Evolutionary conservation across 1,284 basidiomycete species (phyloP), one percentile per base, ranked within the genome.

Genomic region (Moesziomyces parantarcticus): DNA sequence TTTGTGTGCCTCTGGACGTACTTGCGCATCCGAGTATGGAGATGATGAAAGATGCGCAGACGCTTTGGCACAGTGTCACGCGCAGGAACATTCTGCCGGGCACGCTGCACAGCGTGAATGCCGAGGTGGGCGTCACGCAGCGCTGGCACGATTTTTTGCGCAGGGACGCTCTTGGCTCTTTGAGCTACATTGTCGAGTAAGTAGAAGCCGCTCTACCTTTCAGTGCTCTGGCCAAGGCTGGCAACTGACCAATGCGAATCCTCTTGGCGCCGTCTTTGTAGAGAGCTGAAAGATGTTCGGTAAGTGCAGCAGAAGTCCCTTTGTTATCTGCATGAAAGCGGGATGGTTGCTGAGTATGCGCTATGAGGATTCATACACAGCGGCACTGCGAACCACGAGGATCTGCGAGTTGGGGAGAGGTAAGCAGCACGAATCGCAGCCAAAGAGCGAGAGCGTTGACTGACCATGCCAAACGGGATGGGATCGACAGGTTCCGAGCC

Each of bases 81-180:
- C 51, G 13, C 34, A 32, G 34, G 22, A 59, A 46, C 10, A 34
- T 59, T 23, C 45, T 66, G n/a, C 63, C 63, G 16, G 57, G 63
- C 9, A 14, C 46, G 11, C 44, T 9, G 21, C 58, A 66, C 42
- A 26, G 48, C n/a, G n/a, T 49, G 20, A 66, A 60, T 34, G 32
- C 40, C 18, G 49, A 52, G 1, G 3, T 45, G 6, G 63, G 63
- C 7, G 57, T 66, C 22, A 52, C 53, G 1, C 29, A 20, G 1
- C 44, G 53, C 0, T 66, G 63, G 63, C 36, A 52, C 14, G 41
- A 56, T 8, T 65, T 58, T 18, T 40, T 65, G 10, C 42, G 46
- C 23, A 23, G 46, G 2, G 48, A 55, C 16, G 62, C 43, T 21
- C n/a, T 16, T 4, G 20, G 11, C 2, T 44, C 23, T 18, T 18